A percentile compares a stretch with the other conserved stretches of the same genome.
Evolutionary conservation across 148 eudicot genomes (phyloP).

Genomic region (Chenopodium formosanum): DNA sequence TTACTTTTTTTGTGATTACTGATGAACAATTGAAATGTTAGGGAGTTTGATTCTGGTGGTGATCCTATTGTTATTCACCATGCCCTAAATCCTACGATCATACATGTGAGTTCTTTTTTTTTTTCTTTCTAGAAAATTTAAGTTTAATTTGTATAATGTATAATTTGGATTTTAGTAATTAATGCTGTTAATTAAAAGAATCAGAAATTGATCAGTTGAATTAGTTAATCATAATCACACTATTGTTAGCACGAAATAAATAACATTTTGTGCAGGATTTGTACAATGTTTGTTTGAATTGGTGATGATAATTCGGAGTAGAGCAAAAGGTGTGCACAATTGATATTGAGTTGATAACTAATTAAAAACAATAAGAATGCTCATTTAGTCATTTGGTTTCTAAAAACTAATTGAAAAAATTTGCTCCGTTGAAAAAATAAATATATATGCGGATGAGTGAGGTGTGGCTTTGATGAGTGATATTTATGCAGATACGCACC

Average conservation of each 20-base stretch:
- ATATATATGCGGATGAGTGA: neutral
- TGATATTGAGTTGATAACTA: neutral
- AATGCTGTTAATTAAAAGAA: too few relatives aligned
- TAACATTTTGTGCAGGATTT: neutral
- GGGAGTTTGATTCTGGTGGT: constrained; percentile 84
- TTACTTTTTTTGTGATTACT: too few relatives aligned
- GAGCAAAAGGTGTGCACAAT: neutral
- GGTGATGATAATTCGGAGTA: neutral
- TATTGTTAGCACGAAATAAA: too few relatives aligned
- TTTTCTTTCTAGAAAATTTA: neutral
- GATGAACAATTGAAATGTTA: too few relatives aligned
- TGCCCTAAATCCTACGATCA: constrained; percentile 59
- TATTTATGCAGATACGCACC: too few relatives aligned
- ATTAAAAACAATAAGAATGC: too few relatives aligned
- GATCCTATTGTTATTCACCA: constrained; percentile 58
- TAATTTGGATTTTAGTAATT: neutral
- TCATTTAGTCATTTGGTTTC: too few relatives aligned
- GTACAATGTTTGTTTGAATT: neutral
- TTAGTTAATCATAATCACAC: neutral
- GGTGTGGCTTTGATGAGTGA: neutral
- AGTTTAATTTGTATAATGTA: neutral
- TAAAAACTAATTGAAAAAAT: too few relatives aligned
- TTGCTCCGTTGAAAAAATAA: too few relatives aligned
- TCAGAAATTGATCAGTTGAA: too few relatives aligned
- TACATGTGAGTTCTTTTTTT: constrained; percentile 43